phyloP scores from a whole-genome alignment of 2,329 filamentous ascomycete genomes.

The Aspergillus brunneoviolaceus region DNA sequence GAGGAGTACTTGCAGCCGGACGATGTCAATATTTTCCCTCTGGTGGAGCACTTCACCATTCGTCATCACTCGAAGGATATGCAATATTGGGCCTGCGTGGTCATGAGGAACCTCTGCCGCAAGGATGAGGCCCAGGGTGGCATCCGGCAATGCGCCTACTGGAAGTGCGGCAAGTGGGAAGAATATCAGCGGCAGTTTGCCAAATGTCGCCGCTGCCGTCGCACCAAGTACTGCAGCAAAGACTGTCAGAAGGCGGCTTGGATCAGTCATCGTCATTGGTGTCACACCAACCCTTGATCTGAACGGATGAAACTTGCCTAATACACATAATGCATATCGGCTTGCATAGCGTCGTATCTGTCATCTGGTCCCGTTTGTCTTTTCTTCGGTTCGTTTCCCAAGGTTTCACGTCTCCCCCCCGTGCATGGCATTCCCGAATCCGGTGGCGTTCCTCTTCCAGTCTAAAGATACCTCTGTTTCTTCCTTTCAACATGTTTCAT shows the following conservation, averaged over 20 bases:
- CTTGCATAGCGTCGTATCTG: slow-evolving; percentile 40
- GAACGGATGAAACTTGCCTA: slow-evolving; percentile 28
- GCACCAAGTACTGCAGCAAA: slow-evolving; percentile 99
- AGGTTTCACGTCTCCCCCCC: slow-evolving; percentile 27
- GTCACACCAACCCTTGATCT: slow-evolving; percentile 51
- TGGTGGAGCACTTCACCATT: slow-evolving; percentile 98
- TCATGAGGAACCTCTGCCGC: slow-evolving; percentile 97
- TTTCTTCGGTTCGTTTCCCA: slow-evolving; percentile 27
- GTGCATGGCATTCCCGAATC: slow-evolving; percentile 39
- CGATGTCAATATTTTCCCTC: slow-evolving; percentile 96
- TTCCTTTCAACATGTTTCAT: slow-evolving; percentile 17
- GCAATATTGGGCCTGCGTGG: slow-evolving; percentile 99
- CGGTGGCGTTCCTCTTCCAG: slow-evolving; percentile 38
- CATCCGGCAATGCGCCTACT: slow-evolving; percentile 96
- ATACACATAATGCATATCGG: slow-evolving; percentile 36
- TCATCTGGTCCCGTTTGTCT: slow-evolving; percentile 24
- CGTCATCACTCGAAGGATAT: slow-evolving; percentile 94
- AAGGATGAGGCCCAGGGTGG: slow-evolving; percentile 95
- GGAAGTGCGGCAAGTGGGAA: slow-evolving; percentile 98
- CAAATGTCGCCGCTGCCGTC: slow-evolving; percentile 91
- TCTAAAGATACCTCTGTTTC: slow-evolving; percentile 37
- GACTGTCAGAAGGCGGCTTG: slow-evolving; percentile 99
- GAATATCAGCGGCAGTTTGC: slow-evolving; percentile 95
- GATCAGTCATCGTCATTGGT: slow-evolving; percentile 98
- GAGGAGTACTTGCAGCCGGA: slow-evolving; percentile 90